Evolutionary conservation across 78 protist species (phyloP), one percentile per base, ranked within the genome.

Genomic region (Ministeria vibrans): DNA sequence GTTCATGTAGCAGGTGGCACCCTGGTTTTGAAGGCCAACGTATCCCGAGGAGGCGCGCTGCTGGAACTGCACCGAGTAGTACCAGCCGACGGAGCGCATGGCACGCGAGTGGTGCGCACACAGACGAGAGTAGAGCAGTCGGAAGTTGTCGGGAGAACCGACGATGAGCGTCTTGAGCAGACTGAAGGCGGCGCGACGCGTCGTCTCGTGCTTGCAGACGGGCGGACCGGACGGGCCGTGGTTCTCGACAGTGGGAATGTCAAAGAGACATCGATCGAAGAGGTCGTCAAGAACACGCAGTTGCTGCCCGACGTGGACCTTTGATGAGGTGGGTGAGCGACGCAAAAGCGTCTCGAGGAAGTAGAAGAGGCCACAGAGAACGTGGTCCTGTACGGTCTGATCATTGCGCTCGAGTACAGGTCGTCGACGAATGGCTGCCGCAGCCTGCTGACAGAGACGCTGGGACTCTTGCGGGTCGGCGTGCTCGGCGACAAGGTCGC

Each of bases 1-100:
- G 78, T 86, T 86, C 63, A 83, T 59, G 76, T 93, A 93, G 82
- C 95, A 91, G 39, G 97, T 91, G 23, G 94, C 92, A 6, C 88
- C 75, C 2, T 30, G 39, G 71, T 63, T 63, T 15, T 4, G 9
- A 2, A 63, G 41, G 18, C 71, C 71, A 20, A 63, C 71, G 15
- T 18, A 63, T 5, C 71, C 39, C 41, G 22, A 27, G 11, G 34
- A 30, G 42, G 69, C 0, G 25, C 27, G 9, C 68, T 66, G 77
- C 15, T 36, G 46, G n/a, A n/a, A n/a, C n/a, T n/a, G n/a, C n/a
- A n/a, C 36, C 49, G 76, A 73, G 49, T 1, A 0, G 55, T 69
- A 79, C 34, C 44, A 39, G 75, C 83, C 46, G 30, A 39, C 41
- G 9, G 34, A 46, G 62, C 32, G 30, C 63, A 27, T 38, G 42